Base-by-base conservation (phyloP, 108 stramenopile species). In the Nitzschia sp. region DNA sequence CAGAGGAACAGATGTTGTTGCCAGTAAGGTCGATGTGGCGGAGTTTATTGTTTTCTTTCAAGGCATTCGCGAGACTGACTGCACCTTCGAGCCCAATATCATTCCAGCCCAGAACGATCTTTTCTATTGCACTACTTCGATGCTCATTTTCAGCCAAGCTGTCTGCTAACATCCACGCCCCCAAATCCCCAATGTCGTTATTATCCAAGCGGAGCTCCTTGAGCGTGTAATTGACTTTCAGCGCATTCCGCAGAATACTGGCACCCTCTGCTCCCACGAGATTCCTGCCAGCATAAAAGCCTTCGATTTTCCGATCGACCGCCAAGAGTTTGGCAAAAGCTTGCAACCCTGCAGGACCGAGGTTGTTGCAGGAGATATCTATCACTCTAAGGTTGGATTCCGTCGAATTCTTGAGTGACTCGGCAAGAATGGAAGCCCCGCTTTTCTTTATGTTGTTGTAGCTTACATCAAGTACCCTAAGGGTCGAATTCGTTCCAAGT, bases 21-120 rank as follows among this genome's bases (percentile, higher is more conserved):
- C 72, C 63, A 0, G 71, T 69, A 34, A 89, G 55, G 31, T 80
- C 73, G 0, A 89, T 58, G n/a, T 60, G 47, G 25, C 58, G 60
- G 34, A 89, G 50, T 31, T 26, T 45, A 5, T 55, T 48, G 46
- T 70, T 68, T 8, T 63, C 41, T 15, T 27, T 45, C 26, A 78
- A 55, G 11, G 53, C 60, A 25, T 76, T 58, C 1, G 85, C 79
- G 21, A 89, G 19, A 23, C 61, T n/a, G 22, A 45, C 56, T 1
- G 72, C 84, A 5, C 81, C 84, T 3, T 57, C 35, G 17, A 73
- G 57, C 8, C 76, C 71, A 53, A 89, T 76, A 11, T 63, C 47
- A 53, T 89, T 89, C 38, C 63, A 74, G 35, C 69, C 65, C 62
- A 89, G 68, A 44, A 81, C 79, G 15, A 88, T 27, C 23, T 62